Evolutionary conservation across 805 yeast species (phyloP).

Genomic region (Dipodascus geniculatus): DNA sequence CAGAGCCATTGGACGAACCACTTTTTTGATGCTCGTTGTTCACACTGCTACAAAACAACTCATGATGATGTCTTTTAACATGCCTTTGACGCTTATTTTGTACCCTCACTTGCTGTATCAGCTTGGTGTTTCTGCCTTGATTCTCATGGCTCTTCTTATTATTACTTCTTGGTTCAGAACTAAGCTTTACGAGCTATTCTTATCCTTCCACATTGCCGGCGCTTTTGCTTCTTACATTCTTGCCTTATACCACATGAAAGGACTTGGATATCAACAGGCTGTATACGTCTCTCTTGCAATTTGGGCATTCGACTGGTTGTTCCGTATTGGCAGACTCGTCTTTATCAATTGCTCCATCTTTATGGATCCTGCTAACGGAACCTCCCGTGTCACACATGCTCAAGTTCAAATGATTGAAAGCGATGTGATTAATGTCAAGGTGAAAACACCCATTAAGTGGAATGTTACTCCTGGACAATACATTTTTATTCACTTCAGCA

Average conservation of each 20-base stretch:
- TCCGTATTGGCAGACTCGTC: constrained; percentile 42
- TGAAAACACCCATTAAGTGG: constrained; percentile 45
- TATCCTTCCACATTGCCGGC: constrained; percentile 42
- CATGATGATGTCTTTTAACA: constrained; percentile 25
- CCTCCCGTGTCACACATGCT: constrained; percentile 23
- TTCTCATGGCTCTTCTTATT: constrained; percentile 28
- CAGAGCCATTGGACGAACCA: constrained; percentile 42
- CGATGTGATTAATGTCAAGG: constrained; percentile 37
- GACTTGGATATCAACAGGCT: constrained; percentile 43
- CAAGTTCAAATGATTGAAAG: constrained; percentile 31
- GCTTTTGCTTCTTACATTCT: constrained; percentile 45
- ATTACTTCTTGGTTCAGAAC: constrained; percentile 38
- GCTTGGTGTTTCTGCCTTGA: constrained; percentile 26
- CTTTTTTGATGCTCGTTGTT: constrained; percentile 31
- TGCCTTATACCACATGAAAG: constrained; percentile 43
- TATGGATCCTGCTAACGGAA: constrained; percentile 28
- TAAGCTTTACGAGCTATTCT: constrained; percentile 44
- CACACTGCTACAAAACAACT: constrained; percentile 43
- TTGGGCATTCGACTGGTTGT: constrained; percentile 55
- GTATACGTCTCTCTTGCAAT: constrained; percentile 43
- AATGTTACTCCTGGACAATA: constrained; percentile 49
- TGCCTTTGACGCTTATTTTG: constrained; percentile 22
- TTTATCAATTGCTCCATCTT: constrained; percentile 23
- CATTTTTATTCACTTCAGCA: constrained; percentile 41
- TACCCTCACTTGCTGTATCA: constrained; percentile 26